Evolutionary conservation across 1,139 yeast species (phyloP), one percentile per base, ranked within the genome.

Genomic region (Geotrichum citri-aurantii): DNA sequence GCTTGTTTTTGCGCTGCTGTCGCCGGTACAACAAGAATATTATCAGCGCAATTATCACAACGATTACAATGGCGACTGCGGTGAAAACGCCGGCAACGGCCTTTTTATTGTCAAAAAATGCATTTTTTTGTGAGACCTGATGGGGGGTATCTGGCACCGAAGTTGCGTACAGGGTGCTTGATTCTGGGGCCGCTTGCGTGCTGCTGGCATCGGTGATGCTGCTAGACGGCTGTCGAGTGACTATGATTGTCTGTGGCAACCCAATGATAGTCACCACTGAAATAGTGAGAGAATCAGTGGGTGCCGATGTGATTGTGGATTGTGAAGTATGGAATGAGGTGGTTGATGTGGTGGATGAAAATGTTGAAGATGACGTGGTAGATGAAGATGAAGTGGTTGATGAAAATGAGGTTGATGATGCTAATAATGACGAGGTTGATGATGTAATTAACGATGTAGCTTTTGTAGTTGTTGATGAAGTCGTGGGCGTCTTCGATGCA

Each of bases 51-150:
- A 81, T 62, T 1, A 82, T 53, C 0, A 77, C 82, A 0, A 78
- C 66, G 0, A 72, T 81, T 2, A 81, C 82, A 3, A 85, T 68
- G 1, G 86, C 90, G 5, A 86, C 90, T 0, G 81, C 90, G 0
- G 86, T 80, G 70, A 86, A 86, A 0, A 85, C 84, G 12, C 91
- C 91, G 0, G 89, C 91, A 1, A 86, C 90, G 64, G 83, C 84
- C 1, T 88, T 89, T 59, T 77, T 79, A 55, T 80, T 72, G 63
- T 79, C 79, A 69, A 83, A 85, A 66, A 84, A 78, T 5, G 62
- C 48, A 58, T 48, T n/a, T 56, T 27, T 8, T 64, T 52, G 21
- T 48, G 53, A 7, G 55, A 17, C 46, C 54, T 5, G 55, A 29
- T 79, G 67, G 62, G 73, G 64, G 68, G 69, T 10, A 76, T 77